Conservation (phyloP, 116 monocot species). For the Cymodocea nodosa region DNA sequence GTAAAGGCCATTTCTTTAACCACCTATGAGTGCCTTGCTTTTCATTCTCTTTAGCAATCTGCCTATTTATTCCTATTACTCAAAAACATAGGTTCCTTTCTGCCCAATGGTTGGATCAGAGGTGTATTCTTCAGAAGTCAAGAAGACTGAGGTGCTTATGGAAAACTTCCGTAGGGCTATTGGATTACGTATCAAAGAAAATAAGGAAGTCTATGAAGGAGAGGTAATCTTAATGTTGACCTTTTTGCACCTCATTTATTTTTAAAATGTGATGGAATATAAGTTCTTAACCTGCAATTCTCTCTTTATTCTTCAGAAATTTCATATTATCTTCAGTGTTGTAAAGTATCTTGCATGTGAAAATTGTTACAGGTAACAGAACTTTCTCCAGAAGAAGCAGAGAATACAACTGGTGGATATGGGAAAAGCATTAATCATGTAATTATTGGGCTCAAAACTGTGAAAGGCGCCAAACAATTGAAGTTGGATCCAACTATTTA, state of each 20-base stretch:
- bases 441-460: constrained; percentile 87
- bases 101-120: constrained; percentile 99
- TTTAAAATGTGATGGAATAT: no score
- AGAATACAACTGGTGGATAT: constrained; percentile 80
- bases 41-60: background rate
- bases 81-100: constrained; percentile 67
- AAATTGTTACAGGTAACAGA: constrained; percentile 68
- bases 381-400: constrained; percentile 92
- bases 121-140: constrained; percentile 95
- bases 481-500: constrained; percentile 98
- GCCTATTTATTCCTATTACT: background rate
- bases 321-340: no score
- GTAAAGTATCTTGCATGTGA: no score
- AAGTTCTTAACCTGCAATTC: no score
- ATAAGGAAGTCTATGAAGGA: constrained; percentile 98
- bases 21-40: no score
- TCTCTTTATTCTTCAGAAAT: no score
- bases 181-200: constrained; percentile 89
- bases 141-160: constrained; percentile 98
- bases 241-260: no score
- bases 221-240: constrained; percentile 33
- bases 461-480: constrained; percentile 92
- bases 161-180: constrained; percentile 96
- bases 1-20: background rate
- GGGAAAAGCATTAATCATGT: constrained; percentile 90